phyloP scores from a whole-genome alignment of 345 rosid species.

The Linum tenue region DNA sequence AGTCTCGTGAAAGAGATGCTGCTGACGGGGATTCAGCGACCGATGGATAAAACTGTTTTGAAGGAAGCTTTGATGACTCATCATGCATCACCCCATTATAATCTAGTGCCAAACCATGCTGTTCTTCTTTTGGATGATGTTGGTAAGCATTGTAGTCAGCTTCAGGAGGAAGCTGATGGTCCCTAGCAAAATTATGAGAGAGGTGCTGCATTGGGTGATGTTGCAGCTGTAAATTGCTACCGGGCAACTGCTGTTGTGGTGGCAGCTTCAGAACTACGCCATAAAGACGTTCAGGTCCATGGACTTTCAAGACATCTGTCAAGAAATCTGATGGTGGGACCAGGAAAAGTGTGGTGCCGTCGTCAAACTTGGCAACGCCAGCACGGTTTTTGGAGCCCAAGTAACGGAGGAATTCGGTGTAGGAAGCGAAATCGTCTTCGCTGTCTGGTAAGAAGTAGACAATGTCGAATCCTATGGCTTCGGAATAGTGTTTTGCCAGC shows the following conservation, averaged over 20 bases:
- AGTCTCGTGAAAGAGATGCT: constrained; percentile 31
- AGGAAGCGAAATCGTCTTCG: constrained; percentile 89
- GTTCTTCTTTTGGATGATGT: constrained; percentile 29
- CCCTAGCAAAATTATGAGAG: constrained; percentile 32
- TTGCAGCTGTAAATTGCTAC: constrained; percentile 19
- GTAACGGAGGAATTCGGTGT: constrained; percentile 87
- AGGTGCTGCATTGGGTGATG: constrained; percentile 29
- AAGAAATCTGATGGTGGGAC: constrained; percentile 95
- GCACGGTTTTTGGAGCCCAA: constrained; percentile 89
- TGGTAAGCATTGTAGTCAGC: constrained; percentile 28
- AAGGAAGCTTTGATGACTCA: constrained; percentile 29
- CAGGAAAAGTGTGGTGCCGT: constrained; percentile 77
- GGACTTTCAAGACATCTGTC: constrained; percentile 61
- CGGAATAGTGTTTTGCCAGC: constrained; percentile 72
- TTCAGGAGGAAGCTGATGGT: constrained; percentile 23
- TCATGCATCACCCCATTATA: constrained; percentile 40
- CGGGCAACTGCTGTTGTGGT: constrained; percentile 33
- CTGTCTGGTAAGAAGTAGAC: constrained; percentile 93
- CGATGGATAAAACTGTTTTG: constrained; percentile 29
- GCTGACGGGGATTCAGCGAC: constrained; percentile 25
- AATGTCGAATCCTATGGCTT: constrained; percentile 70
- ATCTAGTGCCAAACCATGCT: constrained; percentile 20
- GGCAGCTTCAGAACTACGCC: constrained; percentile 89
- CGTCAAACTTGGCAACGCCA: constrained; percentile 88
- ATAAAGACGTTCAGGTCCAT: constrained; percentile 83